Base-by-base conservation (phyloP, 495 filamentous ascomycete genomes). In the Pyrenopolyporus hunteri region DNA sequence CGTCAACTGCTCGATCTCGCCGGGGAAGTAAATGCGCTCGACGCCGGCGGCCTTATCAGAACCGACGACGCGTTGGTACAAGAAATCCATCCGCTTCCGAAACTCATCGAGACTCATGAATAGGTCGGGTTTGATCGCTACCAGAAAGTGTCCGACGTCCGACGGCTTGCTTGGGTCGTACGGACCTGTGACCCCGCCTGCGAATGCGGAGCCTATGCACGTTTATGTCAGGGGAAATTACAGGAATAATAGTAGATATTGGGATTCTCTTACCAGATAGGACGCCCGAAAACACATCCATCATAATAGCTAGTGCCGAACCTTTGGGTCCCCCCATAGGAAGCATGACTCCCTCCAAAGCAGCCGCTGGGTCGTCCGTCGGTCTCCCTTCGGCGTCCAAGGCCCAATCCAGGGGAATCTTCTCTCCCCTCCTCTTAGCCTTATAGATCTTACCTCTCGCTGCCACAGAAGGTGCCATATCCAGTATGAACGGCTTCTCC, bases 231-330 rank as follows among this genome's bases (percentile, higher is more conserved):
- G 36, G 32, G 37, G 36, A 29, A 31, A 25, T 6, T 7, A 26
- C 13, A 16, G 3, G 16, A 7, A 11, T 11, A 2, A n/a, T 11
- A 33, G 4, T 16, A 7, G 4, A 1, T 10, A 6, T 28, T 26
- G 11, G n/a, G 10, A 32, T 9, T 22, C 6, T 16, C 58, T 60
- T 75, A 26, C 87, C 89, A 1, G 84, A 86, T 7, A 92, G 69
- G 3, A 91, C 89, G 0, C 89, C 89, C 4, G 88, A 90, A 57
- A 92, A 91, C 2, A 92, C 87, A 74, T 92, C 89, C 89, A 91
- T 91, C 89, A 92, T 91, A 31, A 92, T 80, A 0, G 86, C 75
- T 36, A 92, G 61, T 3, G 83, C 89, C 13, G 82, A 85, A 3
- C 89, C 89, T 70, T 92, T 92, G 0, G 88, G 87, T 0, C 89